phyloP scores from a whole-genome alignment of 352 stramenopile genomes.

The Phytophthora agathidicida region DNA sequence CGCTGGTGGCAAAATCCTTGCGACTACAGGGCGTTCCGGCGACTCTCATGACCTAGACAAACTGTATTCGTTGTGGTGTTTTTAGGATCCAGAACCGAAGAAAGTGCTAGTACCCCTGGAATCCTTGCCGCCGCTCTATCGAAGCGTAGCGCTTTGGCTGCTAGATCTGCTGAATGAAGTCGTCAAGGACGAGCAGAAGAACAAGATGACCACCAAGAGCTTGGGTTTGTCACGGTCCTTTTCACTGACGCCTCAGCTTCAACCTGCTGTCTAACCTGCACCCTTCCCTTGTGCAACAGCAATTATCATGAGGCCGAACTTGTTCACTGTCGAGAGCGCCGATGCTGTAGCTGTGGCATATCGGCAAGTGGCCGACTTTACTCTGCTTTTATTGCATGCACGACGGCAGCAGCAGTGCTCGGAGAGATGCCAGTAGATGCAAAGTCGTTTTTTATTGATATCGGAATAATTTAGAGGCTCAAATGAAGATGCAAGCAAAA shows the following conservation, averaged over 20 bases:
- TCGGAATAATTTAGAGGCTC: constrained; percentile 43
- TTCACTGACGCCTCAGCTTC: background rate
- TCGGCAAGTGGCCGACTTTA: constrained; percentile 76
- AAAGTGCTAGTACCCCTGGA: constrained; percentile 42
- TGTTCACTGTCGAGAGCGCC: constrained; percentile 69
- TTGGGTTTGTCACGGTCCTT: constrained; percentile 44
- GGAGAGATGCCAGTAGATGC: constrained; percentile 40
- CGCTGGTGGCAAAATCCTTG: constrained; percentile 38
- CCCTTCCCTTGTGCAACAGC: constrained; percentile 34
- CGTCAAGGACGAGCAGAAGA: constrained; percentile 55
- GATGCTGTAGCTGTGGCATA: constrained; percentile 76
- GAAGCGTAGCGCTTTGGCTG: constrained; percentile 69
- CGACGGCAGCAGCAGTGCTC: constrained; percentile 41
- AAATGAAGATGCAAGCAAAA: constrained; percentile 25
- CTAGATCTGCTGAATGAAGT: constrained; percentile 77
- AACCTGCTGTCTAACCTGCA: background rate
- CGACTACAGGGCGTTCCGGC: constrained; percentile 43
- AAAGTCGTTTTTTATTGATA: constrained; percentile 30
- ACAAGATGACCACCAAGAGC: constrained; percentile 86
- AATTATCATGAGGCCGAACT: constrained; percentile 84
- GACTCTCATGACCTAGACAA: too few relatives aligned
- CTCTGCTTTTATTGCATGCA: constrained; percentile 52
- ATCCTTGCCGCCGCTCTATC: constrained; percentile 42
- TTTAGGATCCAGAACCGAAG: constrained; percentile 38
- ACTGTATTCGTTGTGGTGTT: background rate